These are phyloP conservation scores for Sonneratia caseolaris DNA, from an alignment of 345 rosid species.

Conservation along the genomic window DNA sequence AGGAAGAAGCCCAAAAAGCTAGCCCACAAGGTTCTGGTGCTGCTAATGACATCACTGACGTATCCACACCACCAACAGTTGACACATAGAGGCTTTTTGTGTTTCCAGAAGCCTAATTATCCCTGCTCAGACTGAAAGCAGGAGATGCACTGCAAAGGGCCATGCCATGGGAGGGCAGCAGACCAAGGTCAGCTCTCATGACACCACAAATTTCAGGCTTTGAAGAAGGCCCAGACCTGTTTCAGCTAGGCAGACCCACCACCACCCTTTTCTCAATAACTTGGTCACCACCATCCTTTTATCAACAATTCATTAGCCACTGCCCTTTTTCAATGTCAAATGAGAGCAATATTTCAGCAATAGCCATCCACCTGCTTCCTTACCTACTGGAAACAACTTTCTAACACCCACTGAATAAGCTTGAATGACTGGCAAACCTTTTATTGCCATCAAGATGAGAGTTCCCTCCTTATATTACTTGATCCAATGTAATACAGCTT, in stretches of 20 bases:
- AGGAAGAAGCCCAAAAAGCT: not conserved
- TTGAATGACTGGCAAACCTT: not conserved
- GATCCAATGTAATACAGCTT: not conserved
- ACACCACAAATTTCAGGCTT: not conserved
- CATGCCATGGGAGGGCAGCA: too few relatives aligned
- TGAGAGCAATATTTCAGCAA: too few relatives aligned
- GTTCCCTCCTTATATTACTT: not conserved
- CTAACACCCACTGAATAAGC: not conserved
- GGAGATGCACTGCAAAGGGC: too few relatives aligned
- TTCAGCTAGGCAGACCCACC: not conserved
- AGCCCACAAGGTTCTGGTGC: not conserved
- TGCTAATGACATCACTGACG: not conserved
- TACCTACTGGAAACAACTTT: not conserved
- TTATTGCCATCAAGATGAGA: not conserved
- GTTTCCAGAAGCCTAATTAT: too few relatives aligned
- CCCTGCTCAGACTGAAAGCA: too few relatives aligned
- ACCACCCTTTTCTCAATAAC: not conserved
- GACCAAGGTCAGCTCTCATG: not conserved
- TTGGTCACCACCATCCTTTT: too few relatives aligned
- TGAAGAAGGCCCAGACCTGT: not conserved
- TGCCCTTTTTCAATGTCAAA: too few relatives aligned
- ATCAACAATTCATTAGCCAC: too few relatives aligned
- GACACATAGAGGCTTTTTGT: not conserved
- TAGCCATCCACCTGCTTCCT: not conserved
- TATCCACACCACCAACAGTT: not conserved